phyloP scores from a whole-genome alignment of 164 flowering plant genomes.

The Protea cynaroides region DNA sequence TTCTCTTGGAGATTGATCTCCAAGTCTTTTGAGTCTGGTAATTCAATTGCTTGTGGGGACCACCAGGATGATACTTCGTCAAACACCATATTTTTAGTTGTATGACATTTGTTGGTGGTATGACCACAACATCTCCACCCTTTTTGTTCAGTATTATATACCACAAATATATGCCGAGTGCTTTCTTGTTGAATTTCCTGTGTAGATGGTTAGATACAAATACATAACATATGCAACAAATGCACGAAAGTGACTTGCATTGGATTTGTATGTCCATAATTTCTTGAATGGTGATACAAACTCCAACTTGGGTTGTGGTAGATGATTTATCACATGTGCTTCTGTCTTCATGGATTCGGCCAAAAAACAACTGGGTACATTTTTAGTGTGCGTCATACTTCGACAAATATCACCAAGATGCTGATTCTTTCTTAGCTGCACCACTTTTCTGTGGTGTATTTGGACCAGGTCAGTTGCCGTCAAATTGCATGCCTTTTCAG shows the following conservation, averaged over 20 bases:
- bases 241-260: too few species aligned
- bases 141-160: constrained; percentile 19
- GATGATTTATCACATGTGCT: constrained; percentile 13
- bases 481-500: constrained; percentile 2
- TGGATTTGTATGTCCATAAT: too few species aligned
- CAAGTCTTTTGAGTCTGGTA: too few species aligned
- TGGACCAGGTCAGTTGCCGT: not conserved
- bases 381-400: constrained; percentile 11
- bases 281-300: not conserved
- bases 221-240: constrained; percentile 13
- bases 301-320: too few species aligned
- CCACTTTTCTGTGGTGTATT: constrained; percentile 3
- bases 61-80: constrained; percentile 23
- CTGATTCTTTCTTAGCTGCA: not conserved
- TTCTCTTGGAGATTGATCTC: too few species aligned
- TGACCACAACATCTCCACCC: constrained; percentile 26
- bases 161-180: constrained; percentile 17
- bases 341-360: constrained; percentile 12
- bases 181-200: constrained; percentile 18
- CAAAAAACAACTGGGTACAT: constrained; percentile 11
- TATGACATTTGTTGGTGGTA: constrained; percentile 4
- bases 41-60: not conserved
- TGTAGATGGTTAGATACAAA: constrained; percentile 7
- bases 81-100: constrained; percentile 18
- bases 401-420: constrained; percentile 2